phyloP scores from a whole-genome alignment of 257 asterid species.

The Solanum microdontum region DNA sequence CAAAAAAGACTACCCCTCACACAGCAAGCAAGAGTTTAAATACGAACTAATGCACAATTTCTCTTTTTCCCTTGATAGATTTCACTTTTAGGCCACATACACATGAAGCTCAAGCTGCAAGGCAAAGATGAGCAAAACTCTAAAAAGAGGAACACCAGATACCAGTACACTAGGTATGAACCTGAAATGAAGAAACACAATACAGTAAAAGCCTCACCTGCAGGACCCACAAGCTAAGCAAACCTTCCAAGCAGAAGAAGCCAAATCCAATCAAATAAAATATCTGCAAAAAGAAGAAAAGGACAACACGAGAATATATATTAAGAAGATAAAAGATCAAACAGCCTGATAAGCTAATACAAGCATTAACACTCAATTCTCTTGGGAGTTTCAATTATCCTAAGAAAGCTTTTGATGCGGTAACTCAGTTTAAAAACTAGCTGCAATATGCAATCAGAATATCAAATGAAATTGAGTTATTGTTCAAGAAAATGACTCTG shows the following conservation, averaged over 20 bases:
- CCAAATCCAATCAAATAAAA: slow-evolving; percentile 85
- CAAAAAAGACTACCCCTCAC: background rate
- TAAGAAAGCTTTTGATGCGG: background rate
- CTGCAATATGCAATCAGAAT: background rate
- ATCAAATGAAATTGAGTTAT: background rate
- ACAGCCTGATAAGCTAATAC: background rate
- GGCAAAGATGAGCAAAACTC: background rate
- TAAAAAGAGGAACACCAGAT: background rate
- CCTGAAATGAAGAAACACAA: background rate
- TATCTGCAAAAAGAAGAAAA: slow-evolving; percentile 40
- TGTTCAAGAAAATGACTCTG: background rate
- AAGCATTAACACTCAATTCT: background rate
- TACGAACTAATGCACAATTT: background rate
- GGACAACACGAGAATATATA: background rate
- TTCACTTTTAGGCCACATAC: background rate
- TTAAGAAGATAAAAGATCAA: background rate
- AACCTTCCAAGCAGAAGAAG: slow-evolving; percentile 66
- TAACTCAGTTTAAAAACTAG: background rate
- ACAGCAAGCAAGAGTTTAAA: background rate
- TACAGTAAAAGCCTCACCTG: slow-evolving; percentile 50
- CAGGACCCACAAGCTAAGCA: slow-evolving; percentile 88
- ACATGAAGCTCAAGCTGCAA: background rate
- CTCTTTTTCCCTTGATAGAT: background rate
- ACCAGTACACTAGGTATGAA: background rate
- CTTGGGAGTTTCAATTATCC: background rate